These are phyloP conservation scores for Nymphaea thermarum DNA, from an alignment of 164 flowering plant species.

Conservation along the genomic window DNA sequence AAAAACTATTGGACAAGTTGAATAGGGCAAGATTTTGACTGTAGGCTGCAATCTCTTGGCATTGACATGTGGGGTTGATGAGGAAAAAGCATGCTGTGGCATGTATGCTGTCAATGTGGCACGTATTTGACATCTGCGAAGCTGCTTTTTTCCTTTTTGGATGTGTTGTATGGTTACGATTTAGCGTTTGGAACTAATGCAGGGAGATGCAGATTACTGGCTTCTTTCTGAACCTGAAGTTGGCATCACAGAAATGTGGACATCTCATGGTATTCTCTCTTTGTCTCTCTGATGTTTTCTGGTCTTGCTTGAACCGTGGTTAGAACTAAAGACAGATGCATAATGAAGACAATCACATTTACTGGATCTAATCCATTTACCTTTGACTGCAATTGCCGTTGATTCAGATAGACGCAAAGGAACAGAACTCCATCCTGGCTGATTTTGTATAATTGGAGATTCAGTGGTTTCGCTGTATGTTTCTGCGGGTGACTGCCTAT, in stretches of 20 bases:
- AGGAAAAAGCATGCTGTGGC: no score
- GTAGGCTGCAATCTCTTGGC: no score
- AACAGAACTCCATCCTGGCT: background rate
- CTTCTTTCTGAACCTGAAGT: slow-evolving; percentile 36
- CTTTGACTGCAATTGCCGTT: background rate
- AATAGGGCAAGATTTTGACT: no score
- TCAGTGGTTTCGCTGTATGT: background rate
- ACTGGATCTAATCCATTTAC: background rate
- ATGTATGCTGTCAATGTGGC: no score
- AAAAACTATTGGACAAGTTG: no score
- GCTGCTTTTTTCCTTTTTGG: background rate
- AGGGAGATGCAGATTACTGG: slow-evolving; percentile 67
- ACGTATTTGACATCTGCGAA: background rate
- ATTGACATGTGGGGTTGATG: no score
- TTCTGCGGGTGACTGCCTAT: background rate
- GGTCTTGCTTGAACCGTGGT: no score
- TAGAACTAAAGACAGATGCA: no score
- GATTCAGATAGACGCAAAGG: background rate
- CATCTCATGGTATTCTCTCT: background rate
- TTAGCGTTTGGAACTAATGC: slow-evolving; percentile 9
- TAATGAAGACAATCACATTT: background rate
- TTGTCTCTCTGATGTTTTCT: no score
- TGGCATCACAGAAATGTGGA: slow-evolving; percentile 53
- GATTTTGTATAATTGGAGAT: background rate
- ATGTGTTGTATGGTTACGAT: background rate